Evolutionary conservation across 192 early-diverging fungal species (phyloP).

Genomic region (Umbelopsis ramanniana): DNA sequence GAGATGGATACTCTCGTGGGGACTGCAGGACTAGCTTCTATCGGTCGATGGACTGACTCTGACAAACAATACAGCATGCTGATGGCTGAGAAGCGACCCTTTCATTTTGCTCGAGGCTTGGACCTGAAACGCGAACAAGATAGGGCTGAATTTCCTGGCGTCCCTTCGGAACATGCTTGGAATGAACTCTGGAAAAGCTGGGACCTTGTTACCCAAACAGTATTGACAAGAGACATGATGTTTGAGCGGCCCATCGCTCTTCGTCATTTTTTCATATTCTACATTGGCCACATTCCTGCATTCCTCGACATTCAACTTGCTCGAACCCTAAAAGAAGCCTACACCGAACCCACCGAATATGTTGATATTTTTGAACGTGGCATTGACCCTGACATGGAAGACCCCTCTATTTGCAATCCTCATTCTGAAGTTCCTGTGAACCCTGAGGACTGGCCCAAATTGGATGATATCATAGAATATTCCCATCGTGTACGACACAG

Average conservation of each 20-base stretch:
- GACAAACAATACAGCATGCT: constrained; percentile 61
- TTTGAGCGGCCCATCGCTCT: constrained; percentile 78
- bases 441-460: constrained; percentile 69
- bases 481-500: constrained; percentile 66
- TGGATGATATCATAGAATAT: constrained; percentile 69
- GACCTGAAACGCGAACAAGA: neutral
- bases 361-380: constrained; percentile 91
- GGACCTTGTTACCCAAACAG: constrained; percentile 70
- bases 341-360: constrained; percentile 67
- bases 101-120: constrained; percentile 41
- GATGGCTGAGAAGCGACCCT: constrained; percentile 59
- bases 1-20: constrained; percentile 61
- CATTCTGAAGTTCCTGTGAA: constrained; percentile 70
- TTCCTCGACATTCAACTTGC: constrained; percentile 71
- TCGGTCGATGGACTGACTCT: constrained; percentile 57
- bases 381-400: constrained; percentile 88
- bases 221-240: constrained; percentile 61
- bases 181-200: constrained; percentile 79
- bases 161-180: constrained; percentile 78
- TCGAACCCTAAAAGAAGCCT: constrained; percentile 43
- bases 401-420: constrained; percentile 70
- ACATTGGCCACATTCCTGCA: constrained; percentile 82
- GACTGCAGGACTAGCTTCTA: constrained; percentile 46
- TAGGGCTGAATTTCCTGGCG: neutral
- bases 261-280: constrained; percentile 90